Evolutionary conservation across 768 basidiomycete genomes (phyloP).

Genomic region (Lyophyllum semitale): DNA sequence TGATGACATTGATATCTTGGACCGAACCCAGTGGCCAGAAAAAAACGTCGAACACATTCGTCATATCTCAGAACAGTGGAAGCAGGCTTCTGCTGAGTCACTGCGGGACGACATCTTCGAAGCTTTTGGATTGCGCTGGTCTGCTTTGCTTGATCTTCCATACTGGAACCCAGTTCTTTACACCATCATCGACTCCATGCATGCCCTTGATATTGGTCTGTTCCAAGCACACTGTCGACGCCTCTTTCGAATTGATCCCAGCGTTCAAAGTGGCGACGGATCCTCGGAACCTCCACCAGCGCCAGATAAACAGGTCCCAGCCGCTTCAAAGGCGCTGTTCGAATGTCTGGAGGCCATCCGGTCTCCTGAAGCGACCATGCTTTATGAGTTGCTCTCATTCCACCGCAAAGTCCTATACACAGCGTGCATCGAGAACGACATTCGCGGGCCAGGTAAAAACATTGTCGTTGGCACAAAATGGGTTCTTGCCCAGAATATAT

Average conservation of each 20-base stretch:
- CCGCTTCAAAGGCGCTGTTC: background rate
- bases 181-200: conserved; percentile 41
- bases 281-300: background rate
- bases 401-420: conserved; percentile 21
- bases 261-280: conserved; percentile 1
- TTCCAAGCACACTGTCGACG: conserved; percentile 9
- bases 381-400: conserved; percentile 12
- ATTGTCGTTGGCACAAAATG: conserved; percentile 22
- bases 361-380: background rate
- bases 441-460: conserved; percentile 3
- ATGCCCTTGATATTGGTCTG: conserved; percentile 36
- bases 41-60: conserved; percentile 17
- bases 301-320: background rate
- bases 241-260: conserved; percentile 6
- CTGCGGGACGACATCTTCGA: conserved; percentile 19
- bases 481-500: conserved; percentile 21
- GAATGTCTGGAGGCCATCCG: background rate
- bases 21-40: conserved; percentile 22
- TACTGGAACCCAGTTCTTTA: conserved; percentile 39
- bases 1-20: conserved; percentile 27
- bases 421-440: conserved; percentile 20
- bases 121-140: conserved; percentile 28
- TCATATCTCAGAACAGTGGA: conserved; percentile 18
- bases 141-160: conserved; percentile 32
- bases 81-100: conserved; percentile 14